Conservation (phyloP, 345 rosid species). For the Hibiscus mutabilis region DNA sequence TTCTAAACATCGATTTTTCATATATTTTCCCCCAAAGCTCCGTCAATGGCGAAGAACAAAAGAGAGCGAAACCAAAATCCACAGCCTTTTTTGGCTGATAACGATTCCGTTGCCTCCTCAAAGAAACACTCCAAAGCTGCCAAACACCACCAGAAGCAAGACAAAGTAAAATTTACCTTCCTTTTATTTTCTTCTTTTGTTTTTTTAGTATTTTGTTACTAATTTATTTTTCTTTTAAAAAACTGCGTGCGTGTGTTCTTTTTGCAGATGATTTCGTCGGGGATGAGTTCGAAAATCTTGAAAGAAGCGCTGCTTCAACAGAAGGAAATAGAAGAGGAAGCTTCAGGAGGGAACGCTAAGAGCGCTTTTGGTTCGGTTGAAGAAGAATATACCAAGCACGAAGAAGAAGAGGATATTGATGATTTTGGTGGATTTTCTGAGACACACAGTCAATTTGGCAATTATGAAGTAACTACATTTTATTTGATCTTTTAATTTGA, state of each 20-base stretch:
- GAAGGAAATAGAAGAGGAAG: slow-evolving; percentile 71
- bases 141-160: slow-evolving; percentile 56
- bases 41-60: slow-evolving; percentile 29
- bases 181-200: background rate
- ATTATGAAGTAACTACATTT: slow-evolving; percentile 36
- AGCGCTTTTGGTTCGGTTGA: slow-evolving; percentile 31
- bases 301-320: slow-evolving; percentile 81
- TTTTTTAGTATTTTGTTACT: background rate
- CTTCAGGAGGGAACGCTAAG: slow-evolving; percentile 25
- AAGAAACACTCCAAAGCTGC: slow-evolving; percentile 59
- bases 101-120: slow-evolving; percentile 38
- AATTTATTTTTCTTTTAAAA: no score
- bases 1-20: background rate
- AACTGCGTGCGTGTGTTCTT: background rate
- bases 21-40: background rate
- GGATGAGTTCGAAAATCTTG: slow-evolving; percentile 74
- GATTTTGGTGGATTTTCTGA: slow-evolving; percentile 57
- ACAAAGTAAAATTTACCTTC: slow-evolving; percentile 29
- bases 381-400: slow-evolving; percentile 26
- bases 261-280: slow-evolving; percentile 51
- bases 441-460: slow-evolving; percentile 47
- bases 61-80: slow-evolving; percentile 60
- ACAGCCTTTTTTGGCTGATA: slow-evolving; percentile 50
- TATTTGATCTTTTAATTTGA: background rate
- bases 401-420: slow-evolving; percentile 52